Base-by-base conservation (phyloP, 2,329 filamentous ascomycete species). In the Exserohilum turcica region DNA sequence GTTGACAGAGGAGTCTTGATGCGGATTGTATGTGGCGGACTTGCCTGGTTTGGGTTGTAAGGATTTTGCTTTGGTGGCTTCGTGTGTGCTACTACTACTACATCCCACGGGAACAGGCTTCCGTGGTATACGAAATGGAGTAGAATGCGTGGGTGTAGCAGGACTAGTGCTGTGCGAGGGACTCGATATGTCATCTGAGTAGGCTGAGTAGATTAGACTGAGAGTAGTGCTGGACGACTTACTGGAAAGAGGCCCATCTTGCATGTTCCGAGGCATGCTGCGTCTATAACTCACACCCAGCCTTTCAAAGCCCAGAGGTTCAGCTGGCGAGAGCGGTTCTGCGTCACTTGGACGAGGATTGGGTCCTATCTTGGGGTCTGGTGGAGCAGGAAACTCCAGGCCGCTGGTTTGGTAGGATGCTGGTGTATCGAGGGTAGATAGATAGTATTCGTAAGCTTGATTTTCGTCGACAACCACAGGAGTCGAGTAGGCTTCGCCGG, bases 361-460 rank as follows among this genome's bases (percentile, higher is more conserved):
- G 10, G 58, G 58, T 12, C 56, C 56, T 8, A 59, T 10, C 37
- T 59, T 59, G 1, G 33, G 5, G 15, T 50, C 44, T 6, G 16
- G 27, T 10, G n/a, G 31, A 7, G 4, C 38, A 19, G 21, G 21
- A 27, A 19, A 3, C 3, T 31, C 3, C n/a, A 13, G 19, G 13
- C 46, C 35, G 6, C 32, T 7, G 10, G 10, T 8, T 35, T 35
- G 15, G 6, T 46, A 36, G 5, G 21, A 9, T 5, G 15, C 16
- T 15, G 27, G 10, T 32, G 19, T 33, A 33, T 40, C 38, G 15
- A 13, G 27, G 13, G 19, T 16, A 42, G 32, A 33, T 12, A 39
- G 24, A 10, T 31, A 18, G 10, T 6, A 12, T 19, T 21, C 3
- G 27, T 27, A 15, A 28, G 6, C 28, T 15, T 13, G 28, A 13